Conservation (phyloP, 2,329 filamentous ascomycete genomes). For the Pseudogymnoascus sp. region DNA sequence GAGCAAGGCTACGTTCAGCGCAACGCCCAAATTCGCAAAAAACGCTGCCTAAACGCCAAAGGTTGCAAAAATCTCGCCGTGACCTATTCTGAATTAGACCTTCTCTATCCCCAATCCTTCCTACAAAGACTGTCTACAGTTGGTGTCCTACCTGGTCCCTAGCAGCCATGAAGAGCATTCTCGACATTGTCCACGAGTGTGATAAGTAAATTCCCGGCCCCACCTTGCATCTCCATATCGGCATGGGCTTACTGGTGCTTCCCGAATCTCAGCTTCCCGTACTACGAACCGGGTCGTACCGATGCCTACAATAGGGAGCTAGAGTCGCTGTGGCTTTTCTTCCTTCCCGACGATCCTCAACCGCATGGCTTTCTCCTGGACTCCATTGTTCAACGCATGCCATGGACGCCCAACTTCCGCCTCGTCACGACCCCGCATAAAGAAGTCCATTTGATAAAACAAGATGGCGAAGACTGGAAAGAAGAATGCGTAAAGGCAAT, state of each 20-base stretch:
- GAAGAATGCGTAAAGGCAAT: background rate
- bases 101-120: background rate
- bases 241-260: background rate
- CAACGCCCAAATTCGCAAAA: too few relatives aligned
- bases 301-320: slow-evolving; percentile 39
- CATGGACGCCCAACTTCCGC: slow-evolving; percentile 36
- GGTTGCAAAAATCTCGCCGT: background rate
- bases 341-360: slow-evolving; percentile 36
- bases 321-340: slow-evolving; percentile 39
- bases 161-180: slow-evolving; percentile 20
- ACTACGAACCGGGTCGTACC: slow-evolving; percentile 26
- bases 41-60: background rate
- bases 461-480: background rate
- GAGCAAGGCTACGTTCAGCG: background rate
- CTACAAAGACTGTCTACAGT: background rate
- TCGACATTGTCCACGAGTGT: slow-evolving; percentile 34
- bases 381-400: slow-evolving; percentile 38
- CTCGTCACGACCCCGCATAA: slow-evolving; percentile 18
- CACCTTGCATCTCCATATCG: background rate
- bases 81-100: background rate
- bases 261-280: slow-evolving; percentile 14
- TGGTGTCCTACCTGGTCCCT: background rate
- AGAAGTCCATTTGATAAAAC: background rate
- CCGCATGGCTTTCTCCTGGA: slow-evolving; percentile 44
- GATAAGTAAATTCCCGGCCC: slow-evolving; percentile 33